A percentile compares a stretch with the other conserved stretches of the same genome.
Evolutionary conservation across 2,329 filamentous ascomycete genomes (phyloP).

Genomic region (Pestalotiopsis sp.): DNA sequence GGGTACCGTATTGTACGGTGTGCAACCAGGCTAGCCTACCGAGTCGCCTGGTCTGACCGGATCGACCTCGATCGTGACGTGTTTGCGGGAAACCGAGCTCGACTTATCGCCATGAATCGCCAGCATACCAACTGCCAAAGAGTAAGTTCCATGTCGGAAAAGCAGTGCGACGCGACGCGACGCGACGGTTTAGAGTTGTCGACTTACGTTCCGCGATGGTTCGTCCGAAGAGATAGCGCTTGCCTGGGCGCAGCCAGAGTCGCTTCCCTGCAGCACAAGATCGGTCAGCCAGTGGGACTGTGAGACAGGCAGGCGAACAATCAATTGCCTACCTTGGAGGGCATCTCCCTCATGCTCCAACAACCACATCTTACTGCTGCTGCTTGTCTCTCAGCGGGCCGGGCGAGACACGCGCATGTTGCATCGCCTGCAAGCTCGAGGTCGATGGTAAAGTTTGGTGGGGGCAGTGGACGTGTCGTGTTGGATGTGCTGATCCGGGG

Average conservation of each 20-base stretch:
- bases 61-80: conserved; percentile 77
- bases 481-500: background rate
- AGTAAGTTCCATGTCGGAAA: conserved; percentile 20
- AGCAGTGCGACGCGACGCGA: background rate
- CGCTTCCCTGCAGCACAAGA: conserved; percentile 57
- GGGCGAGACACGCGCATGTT: background rate
- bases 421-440: background rate
- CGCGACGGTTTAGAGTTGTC: background rate
- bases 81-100: conserved; percentile 85
- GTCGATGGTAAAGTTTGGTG: background rate
- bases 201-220: conserved; percentile 66
- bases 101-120: conserved; percentile 64
- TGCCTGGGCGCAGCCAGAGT: conserved; percentile 85
- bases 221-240: conserved; percentile 83
- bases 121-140: conserved; percentile 59
- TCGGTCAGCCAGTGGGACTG: conserved; percentile 14
- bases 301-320: conserved; percentile 2
- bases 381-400: background rate
- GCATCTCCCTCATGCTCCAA: conserved; percentile 54
- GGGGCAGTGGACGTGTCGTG: conserved; percentile 2
- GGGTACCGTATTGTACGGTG: background rate
- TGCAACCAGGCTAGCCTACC: conserved; percentile 43
- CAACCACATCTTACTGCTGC: conserved; percentile 50
- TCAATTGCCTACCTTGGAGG: conserved; percentile 40
- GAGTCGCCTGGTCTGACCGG: conserved; percentile 67